A percentile compares a stretch with the other conserved stretches of the same genome.
phyloP scores from a whole-genome alignment of 75 land plant species.

The Picea sitchensis region DNA sequence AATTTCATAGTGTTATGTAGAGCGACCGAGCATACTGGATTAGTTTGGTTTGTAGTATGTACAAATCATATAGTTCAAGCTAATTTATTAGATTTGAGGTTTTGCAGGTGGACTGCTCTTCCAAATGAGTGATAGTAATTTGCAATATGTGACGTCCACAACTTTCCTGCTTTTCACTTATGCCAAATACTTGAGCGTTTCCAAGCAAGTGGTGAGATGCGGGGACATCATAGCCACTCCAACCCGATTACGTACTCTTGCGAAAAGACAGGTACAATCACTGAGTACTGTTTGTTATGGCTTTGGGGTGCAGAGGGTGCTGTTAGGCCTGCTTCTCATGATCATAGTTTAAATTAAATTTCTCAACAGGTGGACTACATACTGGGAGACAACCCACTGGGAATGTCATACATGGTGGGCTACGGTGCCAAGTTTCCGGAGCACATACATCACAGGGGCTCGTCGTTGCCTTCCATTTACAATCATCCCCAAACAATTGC shows the following conservation, averaged over 20 bases:
- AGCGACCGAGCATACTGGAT: too few species aligned
- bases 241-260: constrained; percentile 37
- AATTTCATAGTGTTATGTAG: too few species aligned
- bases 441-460: constrained; percentile 84
- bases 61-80: too few species aligned
- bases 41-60: too few species aligned
- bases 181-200: constrained; percentile 35
- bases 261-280: constrained; percentile 54
- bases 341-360: constrained; percentile 23
- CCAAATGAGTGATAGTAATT: constrained; percentile 16
- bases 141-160: constrained; percentile 60
- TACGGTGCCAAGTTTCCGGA: constrained; percentile 71
- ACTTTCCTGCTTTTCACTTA: constrained; percentile 58
- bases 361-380: constrained; percentile 83
- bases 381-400: constrained; percentile 90
- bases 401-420: constrained; percentile 94
- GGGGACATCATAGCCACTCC: constrained; percentile 25
- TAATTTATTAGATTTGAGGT: not conserved
- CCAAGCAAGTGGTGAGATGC: constrained; percentile 37
- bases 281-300: too few species aligned
- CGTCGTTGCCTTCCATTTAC: constrained; percentile 73
- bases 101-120: constrained; percentile 44
- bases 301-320: too few species aligned
- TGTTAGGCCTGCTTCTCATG: too few species aligned
- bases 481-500: constrained; percentile 60